A percentile compares a stretch with the other conserved stretches of the same genome.
Conservation (phyloP, 1,139 yeast genomes). For the Torulaspora globosa region DNA sequence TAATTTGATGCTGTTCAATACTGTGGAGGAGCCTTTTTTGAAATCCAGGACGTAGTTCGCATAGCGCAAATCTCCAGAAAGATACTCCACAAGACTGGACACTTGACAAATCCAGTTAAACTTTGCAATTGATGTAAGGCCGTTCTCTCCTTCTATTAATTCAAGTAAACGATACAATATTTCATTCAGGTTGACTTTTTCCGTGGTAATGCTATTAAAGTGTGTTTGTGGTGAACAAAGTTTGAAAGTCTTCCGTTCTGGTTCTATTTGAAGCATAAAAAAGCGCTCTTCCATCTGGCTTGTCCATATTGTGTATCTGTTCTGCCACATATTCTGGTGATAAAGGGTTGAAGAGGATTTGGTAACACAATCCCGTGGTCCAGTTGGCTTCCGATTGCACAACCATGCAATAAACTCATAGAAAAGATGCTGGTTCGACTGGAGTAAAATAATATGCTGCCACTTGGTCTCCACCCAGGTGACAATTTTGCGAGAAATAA, state of each 20-base stretch:
- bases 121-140: conserved; percentile 1
- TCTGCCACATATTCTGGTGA: conserved; percentile 5
- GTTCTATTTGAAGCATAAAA: conserved; percentile 2
- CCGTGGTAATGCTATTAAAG: not conserved
- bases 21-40: conserved; percentile 7
- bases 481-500: conserved; percentile 35
- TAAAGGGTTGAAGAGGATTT: not conserved
- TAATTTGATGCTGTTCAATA: conserved; percentile 2
- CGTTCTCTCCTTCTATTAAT: conserved; percentile 9
- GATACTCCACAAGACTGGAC: conserved; percentile 7
- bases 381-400: conserved; percentile 29
- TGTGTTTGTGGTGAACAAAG: not conserved
- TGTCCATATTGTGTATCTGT: conserved; percentile 5
- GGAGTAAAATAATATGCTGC: conserved; percentile 27
- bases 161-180: conserved; percentile 12
- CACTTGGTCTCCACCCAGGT: conserved; percentile 52
- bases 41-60: conserved; percentile 14
- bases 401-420: conserved; percentile 46
- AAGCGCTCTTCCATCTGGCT: conserved; percentile 5
- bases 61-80: conserved; percentile 14
- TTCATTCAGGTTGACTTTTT: conserved; percentile 2
- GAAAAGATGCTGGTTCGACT: conserved; percentile 29
- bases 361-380: too few relatives aligned
- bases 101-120: conserved; percentile 18
- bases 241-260: not conserved